Base-by-base conservation (phyloP, 257 asterid genomes). In the Dorcoceras hygrometricum region DNA sequence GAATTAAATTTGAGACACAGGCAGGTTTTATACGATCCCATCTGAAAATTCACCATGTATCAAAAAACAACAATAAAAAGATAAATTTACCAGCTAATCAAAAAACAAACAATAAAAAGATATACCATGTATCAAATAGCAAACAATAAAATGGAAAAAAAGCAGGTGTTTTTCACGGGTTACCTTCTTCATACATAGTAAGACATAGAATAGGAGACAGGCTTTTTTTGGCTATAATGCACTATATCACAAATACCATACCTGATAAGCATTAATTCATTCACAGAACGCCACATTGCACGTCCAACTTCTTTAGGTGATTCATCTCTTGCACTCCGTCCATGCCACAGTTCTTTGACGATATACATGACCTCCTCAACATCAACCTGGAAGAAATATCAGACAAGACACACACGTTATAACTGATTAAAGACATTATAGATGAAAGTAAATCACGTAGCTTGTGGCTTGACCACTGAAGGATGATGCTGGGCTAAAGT, bases 241-340 rank as follows among this genome's bases (percentile, higher is more conserved):
- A 34, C 12, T 14, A 2, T 26, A 6, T 26, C 20, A 69, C 31
- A 55, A 68, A 11, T 16, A 28, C 50, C 70, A 34, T 76, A 92
- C 98, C 98, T 92, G 82, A 89, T 78, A 66, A 92, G 95, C 78
- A 92, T 87, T 67, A 92, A 79, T 67, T 89, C 98, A 31, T 86
- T 87, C 71, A 87, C 78, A 28, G 97, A 89, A 68, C 97, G 98
- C 97, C 98, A 92, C 97, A 93, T 90, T 71, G 85, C 96, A 74
- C 96, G 96, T 28, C 99, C 99, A 18, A 93, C 96, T 60, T 90
- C 89, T 79, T 88, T 90, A 34, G 76, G 74, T 4, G 87, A 76
- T 65, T 76, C 81, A 76, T 93, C 99, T 76, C 95, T 85, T 26
- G 96, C 95, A 85, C 99, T 88, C 77, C 97, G 88, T 63, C 96